Conservation (phyloP, 257 asterid genomes). For the Ocimum tenuiflorum region DNA sequence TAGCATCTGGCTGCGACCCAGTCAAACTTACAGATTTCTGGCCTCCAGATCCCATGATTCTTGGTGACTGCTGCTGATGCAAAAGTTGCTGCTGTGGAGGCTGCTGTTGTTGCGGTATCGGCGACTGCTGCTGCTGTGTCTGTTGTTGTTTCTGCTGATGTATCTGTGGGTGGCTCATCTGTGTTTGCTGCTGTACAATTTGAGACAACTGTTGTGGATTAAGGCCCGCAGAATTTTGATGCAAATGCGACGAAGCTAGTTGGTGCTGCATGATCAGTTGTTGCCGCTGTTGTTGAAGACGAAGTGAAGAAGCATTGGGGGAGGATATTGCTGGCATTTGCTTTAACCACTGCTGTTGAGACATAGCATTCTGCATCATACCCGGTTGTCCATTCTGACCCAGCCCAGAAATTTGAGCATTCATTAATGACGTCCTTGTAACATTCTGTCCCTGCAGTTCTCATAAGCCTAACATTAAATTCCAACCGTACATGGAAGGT, state of each 20-base stretch:
- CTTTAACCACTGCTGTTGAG: constrained; percentile 88
- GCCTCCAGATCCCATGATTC: constrained; percentile 53
- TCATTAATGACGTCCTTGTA: constrained; percentile 63
- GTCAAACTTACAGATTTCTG: constrained; percentile 80
- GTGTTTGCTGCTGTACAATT: constrained; percentile 67
- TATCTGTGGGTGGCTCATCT: constrained; percentile 50
- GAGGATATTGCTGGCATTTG: constrained; percentile 65
- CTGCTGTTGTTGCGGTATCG: constrained; percentile 32
- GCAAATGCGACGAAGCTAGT: constrained; percentile 50
- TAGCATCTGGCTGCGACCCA: constrained; percentile 89
- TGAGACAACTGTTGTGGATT: constrained; percentile 72
- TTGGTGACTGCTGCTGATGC: constrained; percentile 70
- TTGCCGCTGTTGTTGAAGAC: constrained; percentile 58
- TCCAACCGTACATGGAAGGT: constrained; percentile 14
- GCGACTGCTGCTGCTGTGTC: constrained; percentile 30
- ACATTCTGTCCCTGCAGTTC: constrained; percentile 66
- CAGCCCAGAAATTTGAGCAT: constrained; percentile 55
- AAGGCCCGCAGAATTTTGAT: constrained; percentile 53
- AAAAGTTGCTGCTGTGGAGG: constrained; percentile 35
- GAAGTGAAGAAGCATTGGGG: constrained; percentile 58
- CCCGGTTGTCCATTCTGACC: constrained; percentile 79
- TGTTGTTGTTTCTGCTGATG: constrained; percentile 51
- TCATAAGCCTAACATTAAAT: constrained; percentile 20
- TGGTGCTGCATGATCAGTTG: constrained; percentile 59
- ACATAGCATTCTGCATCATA: constrained; percentile 51